Conservation (phyloP, 2,329 filamentous ascomycete genomes). For the Talaromyces funiculosus region DNA sequence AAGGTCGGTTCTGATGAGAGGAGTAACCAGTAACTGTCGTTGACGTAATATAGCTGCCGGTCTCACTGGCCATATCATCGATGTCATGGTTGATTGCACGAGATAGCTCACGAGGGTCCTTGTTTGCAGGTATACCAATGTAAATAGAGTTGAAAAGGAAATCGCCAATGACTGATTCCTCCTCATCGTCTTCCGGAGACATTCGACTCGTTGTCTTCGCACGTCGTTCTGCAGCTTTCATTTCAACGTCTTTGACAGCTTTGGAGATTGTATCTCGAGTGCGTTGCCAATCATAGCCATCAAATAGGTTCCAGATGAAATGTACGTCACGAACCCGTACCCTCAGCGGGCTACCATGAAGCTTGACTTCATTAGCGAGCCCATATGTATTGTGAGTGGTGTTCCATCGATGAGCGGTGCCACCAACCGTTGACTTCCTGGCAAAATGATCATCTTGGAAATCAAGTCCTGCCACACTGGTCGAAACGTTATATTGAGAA, state of each 20-base stretch:
- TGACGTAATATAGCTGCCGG: slow-evolving; percentile 78
- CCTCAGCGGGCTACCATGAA: slow-evolving; percentile 64
- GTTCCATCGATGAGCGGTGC: slow-evolving; percentile 73
- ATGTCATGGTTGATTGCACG: slow-evolving; percentile 82
- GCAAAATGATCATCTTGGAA: slow-evolving; percentile 77
- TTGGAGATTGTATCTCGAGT: slow-evolving; percentile 82
- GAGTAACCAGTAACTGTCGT: slow-evolving; percentile 44
- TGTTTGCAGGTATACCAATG: slow-evolving; percentile 82
- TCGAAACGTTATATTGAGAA: slow-evolving; percentile 49
- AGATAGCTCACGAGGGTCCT: slow-evolving; percentile 75
- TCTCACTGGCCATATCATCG: slow-evolving; percentile 80
- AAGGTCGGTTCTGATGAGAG: slow-evolving; percentile 27
- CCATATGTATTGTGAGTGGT: slow-evolving; percentile 71
- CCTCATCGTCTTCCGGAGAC: slow-evolving; percentile 51
- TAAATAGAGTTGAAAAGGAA: slow-evolving; percentile 99
- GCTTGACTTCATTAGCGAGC: slow-evolving; percentile 55
- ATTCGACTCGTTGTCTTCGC: slow-evolving; percentile 53
- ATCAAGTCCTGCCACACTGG: slow-evolving; percentile 58
- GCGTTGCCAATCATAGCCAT: slow-evolving; percentile 92
- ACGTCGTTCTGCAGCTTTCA: slow-evolving; percentile 70
- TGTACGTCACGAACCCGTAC: slow-evolving; percentile 80
- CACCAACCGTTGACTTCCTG: slow-evolving; percentile 54
- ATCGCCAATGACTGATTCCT: slow-evolving; percentile 84
- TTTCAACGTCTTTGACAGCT: slow-evolving; percentile 82
- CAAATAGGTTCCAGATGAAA: slow-evolving; percentile 95